Evolutionary conservation across 2,329 filamentous ascomycete genomes (phyloP), one percentile per base, ranked within the genome.

Genomic region (Teratosphaeria zuluensis): DNA sequence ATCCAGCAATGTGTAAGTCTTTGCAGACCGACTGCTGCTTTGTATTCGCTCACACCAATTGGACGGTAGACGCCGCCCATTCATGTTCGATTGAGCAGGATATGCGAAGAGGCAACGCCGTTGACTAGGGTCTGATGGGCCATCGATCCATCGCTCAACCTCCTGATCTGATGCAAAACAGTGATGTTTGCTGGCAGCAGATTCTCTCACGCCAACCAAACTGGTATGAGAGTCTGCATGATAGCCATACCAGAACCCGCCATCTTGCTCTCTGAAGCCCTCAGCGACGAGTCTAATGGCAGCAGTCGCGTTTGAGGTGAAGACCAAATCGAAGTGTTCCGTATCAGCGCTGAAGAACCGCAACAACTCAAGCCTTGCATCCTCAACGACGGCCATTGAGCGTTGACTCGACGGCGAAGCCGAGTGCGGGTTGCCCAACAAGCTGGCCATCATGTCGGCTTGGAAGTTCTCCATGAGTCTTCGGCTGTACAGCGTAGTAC

Each of bases 391-490:
- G 5, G 87, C 81, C 1, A 81, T 79, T 0, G 88, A 87, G 0
- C 89, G 87, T 33, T 86, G 78, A 68, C 94, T 90, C 0, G 92
- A 95, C 2, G 91, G 87, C 14, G 81, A 77, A 1, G 92, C 87
- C 0, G 92, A 96, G 74, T 97, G 92, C 0, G 92, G 92, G 63
- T 97, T 97, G 42, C 92, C 92, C 65, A 92, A 91, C 0, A 97
- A 77, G 66, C 85, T 88, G 3, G 82, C 78, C 30, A 86, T 86
- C 81, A 96, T 87, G 60, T 94, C 89, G n/a, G 76, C 73, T 8
- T 89, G 84, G 74, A 95, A 96, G 28, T 77, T 79, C 64, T 92
- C 87, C 72, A 97, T 85, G 28, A 94, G 75, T 32, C 89, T 91
- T 72, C 88, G 92, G 64, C 66, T 69, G 59, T 68, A 69, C 3